Percentiles rank a stretch among this genome's conserved stretches.
Conservation (phyloP, 441 rosid species). For the Corymbia citriodora region DNA sequence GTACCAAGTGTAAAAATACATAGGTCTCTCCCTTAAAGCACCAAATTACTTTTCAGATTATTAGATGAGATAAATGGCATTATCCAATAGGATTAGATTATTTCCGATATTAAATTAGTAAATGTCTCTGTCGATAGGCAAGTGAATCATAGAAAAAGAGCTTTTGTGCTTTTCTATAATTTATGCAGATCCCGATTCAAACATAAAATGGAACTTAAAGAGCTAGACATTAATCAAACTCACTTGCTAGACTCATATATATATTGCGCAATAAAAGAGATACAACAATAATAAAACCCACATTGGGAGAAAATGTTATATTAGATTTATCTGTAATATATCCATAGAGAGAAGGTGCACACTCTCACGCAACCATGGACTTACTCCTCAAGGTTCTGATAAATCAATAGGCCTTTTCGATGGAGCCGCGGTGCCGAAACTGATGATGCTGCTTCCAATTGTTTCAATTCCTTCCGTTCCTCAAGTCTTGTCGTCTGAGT, state of each 20-base stretch:
- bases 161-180: not conserved
- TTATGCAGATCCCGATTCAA: not conserved
- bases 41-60: not conserved
- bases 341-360: not conserved
- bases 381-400: not conserved
- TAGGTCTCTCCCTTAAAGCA: not conserved
- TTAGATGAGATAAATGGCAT: not conserved
- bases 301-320: not conserved
- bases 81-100: accelerated
- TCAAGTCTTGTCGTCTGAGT: not conserved
- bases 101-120: not conserved
- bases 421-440: not conserved
- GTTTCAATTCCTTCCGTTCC: not conserved
- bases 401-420: not conserved
- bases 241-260: not conserved
- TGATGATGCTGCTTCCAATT: not conserved
- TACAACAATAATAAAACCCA: not conserved
- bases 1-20: not conserved
- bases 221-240: not conserved
- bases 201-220: not conserved
- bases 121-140: not conserved
- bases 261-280: not conserved
- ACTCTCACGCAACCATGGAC: not conserved
- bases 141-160: not conserved
- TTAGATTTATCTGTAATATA: not conserved